phyloP scores from a whole-genome alignment of 1,284 basidiomycete species.

The Trichosporon ovoides region DNA sequence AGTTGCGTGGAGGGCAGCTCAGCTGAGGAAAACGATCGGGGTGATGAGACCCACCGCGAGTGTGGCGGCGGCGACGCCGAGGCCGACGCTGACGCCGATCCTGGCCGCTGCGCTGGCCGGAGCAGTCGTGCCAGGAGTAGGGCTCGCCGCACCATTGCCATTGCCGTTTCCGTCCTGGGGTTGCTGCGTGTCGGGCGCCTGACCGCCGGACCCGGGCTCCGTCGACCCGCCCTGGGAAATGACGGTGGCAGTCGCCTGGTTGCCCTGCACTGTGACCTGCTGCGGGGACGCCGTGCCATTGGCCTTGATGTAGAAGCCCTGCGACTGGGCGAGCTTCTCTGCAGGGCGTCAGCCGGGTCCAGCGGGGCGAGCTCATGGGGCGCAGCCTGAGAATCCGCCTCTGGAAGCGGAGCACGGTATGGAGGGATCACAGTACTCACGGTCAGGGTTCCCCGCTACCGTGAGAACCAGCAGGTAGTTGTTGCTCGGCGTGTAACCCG shows the following conservation, averaged over 20 bases:
- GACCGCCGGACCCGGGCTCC: neutral
- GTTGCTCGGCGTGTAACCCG: constrained; percentile 8
- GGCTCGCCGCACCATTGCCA: neutral
- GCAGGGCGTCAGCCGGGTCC: constrained; percentile 71
- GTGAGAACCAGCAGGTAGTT: constrained; percentile 12
- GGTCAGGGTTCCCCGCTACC: constrained; percentile 9
- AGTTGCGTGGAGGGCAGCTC: constrained; percentile 1
- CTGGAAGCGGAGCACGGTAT: no score
- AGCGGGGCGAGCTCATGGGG: neutral
- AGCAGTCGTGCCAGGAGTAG: neutral
- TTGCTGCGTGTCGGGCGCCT: neutral
- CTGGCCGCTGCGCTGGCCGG: neutral
- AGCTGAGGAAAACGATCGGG: neutral
- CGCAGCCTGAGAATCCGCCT: no score
- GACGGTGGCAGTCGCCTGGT: neutral
- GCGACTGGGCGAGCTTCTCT: constrained; percentile 66
- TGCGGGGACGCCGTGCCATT: constrained; percentile 12
- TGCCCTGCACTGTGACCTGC: constrained; percentile 4
- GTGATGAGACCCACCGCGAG: neutral
- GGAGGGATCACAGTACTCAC: no score
- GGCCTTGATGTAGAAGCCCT: constrained; percentile 18
- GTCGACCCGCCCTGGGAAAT: neutral
- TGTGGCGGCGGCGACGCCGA: neutral
- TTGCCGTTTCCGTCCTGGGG: neutral
- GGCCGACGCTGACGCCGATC: neutral